A percentile compares a stretch with the other conserved stretches of the same genome.
Conservation (phyloP, 495 filamentous ascomycete species). For the Lasiosphaeriaceae sp. region DNA sequence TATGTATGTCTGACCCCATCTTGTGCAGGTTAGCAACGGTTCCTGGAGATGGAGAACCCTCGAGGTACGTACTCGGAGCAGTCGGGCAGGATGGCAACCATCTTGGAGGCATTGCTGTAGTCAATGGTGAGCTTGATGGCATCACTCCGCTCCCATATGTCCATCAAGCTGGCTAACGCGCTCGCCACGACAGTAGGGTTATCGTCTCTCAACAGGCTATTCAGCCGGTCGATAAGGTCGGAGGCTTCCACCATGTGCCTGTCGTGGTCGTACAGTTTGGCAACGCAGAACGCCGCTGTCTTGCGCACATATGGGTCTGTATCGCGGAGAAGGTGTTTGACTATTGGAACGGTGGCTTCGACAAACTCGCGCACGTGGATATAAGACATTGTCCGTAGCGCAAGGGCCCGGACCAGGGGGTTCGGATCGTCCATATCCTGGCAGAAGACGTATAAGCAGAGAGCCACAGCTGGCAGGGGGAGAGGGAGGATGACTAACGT, state of each 20-base stretch:
- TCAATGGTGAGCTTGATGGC: constrained; percentile 98
- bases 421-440: constrained; percentile 94
- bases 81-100: constrained; percentile 92
- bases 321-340: constrained; percentile 81
- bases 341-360: constrained; percentile 78
- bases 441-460: not conserved
- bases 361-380: constrained; percentile 97
- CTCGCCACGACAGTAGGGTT: constrained; percentile 97
- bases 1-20: constrained; percentile 99
- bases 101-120: constrained; percentile 93
- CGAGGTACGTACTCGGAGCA: constrained; percentile 87
- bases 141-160: constrained; percentile 98
- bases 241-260: constrained; percentile 82
- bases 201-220: constrained; percentile 85
- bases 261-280: constrained; percentile 97
- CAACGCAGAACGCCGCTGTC: constrained; percentile 93
- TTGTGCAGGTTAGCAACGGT: constrained; percentile 36
- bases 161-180: constrained; percentile 86
- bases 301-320: constrained; percentile 95
- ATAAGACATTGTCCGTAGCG: constrained; percentile 93
- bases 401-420: constrained; percentile 87
- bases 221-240: constrained; percentile 89
- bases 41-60: not conserved
- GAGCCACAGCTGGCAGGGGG: not conserved
- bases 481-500: constrained; percentile 49